Percentiles rank a stretch among this genome's conserved stretches.
These are phyloP conservation scores for Spergularia marina DNA, from an alignment of 148 eudicot genomes.

Conservation along the genomic window DNA sequence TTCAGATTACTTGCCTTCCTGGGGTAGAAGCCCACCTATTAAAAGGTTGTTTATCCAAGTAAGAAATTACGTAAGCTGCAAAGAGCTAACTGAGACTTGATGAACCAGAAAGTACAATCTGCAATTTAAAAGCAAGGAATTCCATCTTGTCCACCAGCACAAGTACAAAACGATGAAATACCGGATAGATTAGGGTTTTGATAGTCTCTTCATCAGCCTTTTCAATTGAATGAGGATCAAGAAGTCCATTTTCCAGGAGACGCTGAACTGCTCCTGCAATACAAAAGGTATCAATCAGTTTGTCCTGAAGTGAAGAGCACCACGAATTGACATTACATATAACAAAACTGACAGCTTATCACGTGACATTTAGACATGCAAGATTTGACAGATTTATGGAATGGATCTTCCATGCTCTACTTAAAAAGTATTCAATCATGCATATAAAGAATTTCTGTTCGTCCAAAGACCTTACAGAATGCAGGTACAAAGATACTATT, in stretches of 20 bases:
- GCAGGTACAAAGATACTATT: no score
- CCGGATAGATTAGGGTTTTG: slow-evolving; percentile 87
- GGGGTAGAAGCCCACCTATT: slow-evolving; percentile 90
- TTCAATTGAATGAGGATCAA: slow-evolving; percentile 67
- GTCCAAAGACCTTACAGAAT: no score
- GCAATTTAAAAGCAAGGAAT: not conserved
- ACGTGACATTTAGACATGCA: not conserved
- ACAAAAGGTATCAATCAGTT: not conserved
- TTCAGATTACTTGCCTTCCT: slow-evolving; percentile 86
- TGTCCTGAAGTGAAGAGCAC: not conserved
- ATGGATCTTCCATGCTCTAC: not conserved
- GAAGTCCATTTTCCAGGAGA: slow-evolving; percentile 70
- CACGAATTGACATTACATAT: not conserved
- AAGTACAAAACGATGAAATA: slow-evolving; percentile 23
- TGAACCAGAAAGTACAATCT: not conserved
- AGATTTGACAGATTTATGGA: not conserved
- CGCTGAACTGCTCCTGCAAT: slow-evolving; percentile 87
- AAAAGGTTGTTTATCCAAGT: slow-evolving; percentile 7
- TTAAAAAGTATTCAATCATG: not conserved
- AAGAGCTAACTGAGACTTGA: not conserved
- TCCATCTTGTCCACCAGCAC: not conserved
- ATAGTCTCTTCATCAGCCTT: slow-evolving; percentile 71
- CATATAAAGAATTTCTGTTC: no score
- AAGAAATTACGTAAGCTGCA: not conserved
- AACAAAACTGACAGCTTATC: not conserved